A percentile compares a stretch with the other conserved stretches of the same genome.
These are phyloP conservation scores for Aspergillus taichungensis DNA, from an alignment of 495 filamentous ascomycete species.

Conservation along the genomic window DNA sequence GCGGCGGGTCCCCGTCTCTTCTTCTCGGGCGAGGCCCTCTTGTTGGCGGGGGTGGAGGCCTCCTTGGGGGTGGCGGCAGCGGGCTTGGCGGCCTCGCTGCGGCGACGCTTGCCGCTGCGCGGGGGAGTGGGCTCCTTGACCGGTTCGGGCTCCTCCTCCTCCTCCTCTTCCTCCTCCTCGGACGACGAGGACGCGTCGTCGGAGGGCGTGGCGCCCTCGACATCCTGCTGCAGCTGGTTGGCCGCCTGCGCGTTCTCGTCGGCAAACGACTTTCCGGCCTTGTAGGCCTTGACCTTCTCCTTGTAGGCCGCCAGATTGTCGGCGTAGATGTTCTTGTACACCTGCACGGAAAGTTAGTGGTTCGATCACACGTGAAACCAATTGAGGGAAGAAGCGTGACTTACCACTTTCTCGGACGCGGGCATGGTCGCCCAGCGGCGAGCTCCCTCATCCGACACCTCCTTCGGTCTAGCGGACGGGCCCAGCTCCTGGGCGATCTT, in stretches of 20 bases:
- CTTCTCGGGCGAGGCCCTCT: conserved; percentile 30
- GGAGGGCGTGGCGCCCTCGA: conserved; percentile 43
- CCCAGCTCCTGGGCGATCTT: conserved; percentile 72
- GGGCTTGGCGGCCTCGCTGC: conserved; percentile 34
- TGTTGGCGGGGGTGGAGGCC: conserved; percentile 13
- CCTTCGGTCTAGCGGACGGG: conserved; percentile 57
- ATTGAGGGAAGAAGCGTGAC: conserved; percentile 17
- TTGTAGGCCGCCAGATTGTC: conserved; percentile 71
- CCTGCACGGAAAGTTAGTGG: conserved; percentile 25
- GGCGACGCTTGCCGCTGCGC: conserved; percentile 39
- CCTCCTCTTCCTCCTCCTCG: conserved; percentile 27
- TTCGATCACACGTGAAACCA: not conserved
- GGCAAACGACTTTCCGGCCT: conserved; percentile 35
- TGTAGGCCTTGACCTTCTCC: conserved; percentile 64
- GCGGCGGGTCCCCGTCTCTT: conserved; percentile 31
- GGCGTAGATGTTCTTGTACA: conserved; percentile 66
- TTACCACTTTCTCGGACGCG: conserved; percentile 63
- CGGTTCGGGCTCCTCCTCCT: conserved; percentile 46
- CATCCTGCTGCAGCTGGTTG: conserved; percentile 47
- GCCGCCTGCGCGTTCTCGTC: conserved; percentile 46
- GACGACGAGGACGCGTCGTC: conserved; percentile 18
- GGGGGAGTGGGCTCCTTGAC: conserved; percentile 48
- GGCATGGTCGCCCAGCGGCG: conserved; percentile 72
- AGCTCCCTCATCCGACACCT: conserved; percentile 75
- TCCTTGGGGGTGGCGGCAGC: conserved; percentile 35